A percentile compares a stretch with the other conserved stretches of the same genome.
Conservation (phyloP, 83 land plant genomes). For the Picea abies region DNA sequence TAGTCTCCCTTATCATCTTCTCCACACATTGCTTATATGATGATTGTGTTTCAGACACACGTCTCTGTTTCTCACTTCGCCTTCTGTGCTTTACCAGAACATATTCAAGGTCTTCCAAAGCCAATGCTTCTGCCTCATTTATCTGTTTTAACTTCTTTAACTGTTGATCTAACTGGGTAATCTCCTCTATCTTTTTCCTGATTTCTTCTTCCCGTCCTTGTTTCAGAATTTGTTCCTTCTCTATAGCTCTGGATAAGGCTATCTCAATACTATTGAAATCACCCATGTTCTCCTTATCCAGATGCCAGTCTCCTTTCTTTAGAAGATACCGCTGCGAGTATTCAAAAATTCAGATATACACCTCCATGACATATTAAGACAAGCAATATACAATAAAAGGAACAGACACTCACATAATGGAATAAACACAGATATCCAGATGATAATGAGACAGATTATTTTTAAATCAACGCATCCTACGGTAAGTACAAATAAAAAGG, state of each 20-base stretch:
- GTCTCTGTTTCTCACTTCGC: conserved; percentile 83
- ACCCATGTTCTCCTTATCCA: conserved; percentile 30
- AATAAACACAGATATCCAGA: too few species aligned
- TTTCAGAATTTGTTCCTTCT: conserved; percentile 26
- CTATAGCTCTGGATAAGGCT: conserved; percentile 46
- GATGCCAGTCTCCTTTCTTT: conserved; percentile 21
- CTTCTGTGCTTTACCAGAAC: conserved; percentile 61
- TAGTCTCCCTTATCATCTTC: conserved; percentile 95
- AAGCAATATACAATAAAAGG: too few species aligned
- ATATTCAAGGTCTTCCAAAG: conserved; percentile 70
- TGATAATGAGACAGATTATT: too few species aligned
- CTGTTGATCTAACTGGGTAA: conserved; percentile 61
- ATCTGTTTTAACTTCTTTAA: conserved; percentile 44
- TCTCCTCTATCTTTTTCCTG: conserved; percentile 54
- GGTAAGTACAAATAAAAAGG: too few species aligned
- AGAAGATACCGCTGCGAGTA: conserved; percentile 17
- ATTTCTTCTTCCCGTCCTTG: conserved; percentile 66
- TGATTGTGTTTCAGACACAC: conserved; percentile 85
- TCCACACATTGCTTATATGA: conserved; percentile 81
- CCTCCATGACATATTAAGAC: too few species aligned
- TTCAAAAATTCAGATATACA: too few species aligned
- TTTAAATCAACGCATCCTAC: too few species aligned
- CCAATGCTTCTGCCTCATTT: conserved; percentile 72
- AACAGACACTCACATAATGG: too few species aligned
- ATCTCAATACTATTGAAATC: conserved; percentile 20